Base-by-base conservation (phyloP, 495 filamentous ascomycete species). In the Neurospora sp. region DNA sequence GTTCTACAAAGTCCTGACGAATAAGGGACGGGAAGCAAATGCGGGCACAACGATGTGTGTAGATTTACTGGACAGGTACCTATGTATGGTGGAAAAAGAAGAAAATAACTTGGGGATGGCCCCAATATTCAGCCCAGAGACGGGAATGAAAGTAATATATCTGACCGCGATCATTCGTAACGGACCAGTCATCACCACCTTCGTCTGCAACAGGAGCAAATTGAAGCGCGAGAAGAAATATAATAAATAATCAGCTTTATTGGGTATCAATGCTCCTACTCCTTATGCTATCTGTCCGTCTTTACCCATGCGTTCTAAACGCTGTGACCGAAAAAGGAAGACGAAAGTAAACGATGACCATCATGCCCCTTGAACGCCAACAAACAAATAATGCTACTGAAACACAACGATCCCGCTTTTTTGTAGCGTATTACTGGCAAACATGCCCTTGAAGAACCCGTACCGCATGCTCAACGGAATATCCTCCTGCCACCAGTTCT, bases 401-500 rank as follows among this genome's bases (percentile, higher is more conserved):
- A n/a, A n/a, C 54, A 16, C 54, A 0, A 14, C 2, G 1, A 8
- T 54, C 20, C 46, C 46, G 11, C 9, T 11, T 6, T 3, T 4
- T 5, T 1, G 14, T 5, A 20, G 0, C 46, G 46, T 0, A 62
- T 8, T 27, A 5, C 12, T 2, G 27, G 14, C 0, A 0, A 14
- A 14, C 10, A 1, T 23, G 20, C 3, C 10, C 20, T 27, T 5
- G 46, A 2, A 10, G n/a, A 10, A 4, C 11, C 20, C 20, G 11
- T 5, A 23, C 5, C 46, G 2, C 20, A 54, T 5, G 5, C 16
- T 87, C 76, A 93, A 74, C 88, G 88, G 73, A 94, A 92, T 12
- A 93, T 81, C 71, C 89, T 83, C 66, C 88, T 86, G 3, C 91
- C 90, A 69, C 88, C 88, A 74, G 89, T 88, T 48, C 88, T 88